Conservation (phyloP, 1,139 yeast genomes). For the Geotrichum siamense region DNA sequence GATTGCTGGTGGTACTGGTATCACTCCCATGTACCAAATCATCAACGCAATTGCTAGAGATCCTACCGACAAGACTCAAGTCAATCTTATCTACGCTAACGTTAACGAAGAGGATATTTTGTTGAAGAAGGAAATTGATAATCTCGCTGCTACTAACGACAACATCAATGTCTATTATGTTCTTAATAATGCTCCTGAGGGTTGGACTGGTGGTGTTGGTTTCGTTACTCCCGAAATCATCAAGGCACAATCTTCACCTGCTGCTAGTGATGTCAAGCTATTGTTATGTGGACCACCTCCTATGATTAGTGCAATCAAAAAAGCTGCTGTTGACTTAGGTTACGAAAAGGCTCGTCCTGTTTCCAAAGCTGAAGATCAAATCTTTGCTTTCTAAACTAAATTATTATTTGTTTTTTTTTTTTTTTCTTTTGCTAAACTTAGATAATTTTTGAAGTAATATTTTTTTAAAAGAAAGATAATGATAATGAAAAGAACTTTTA, state of each 20-base stretch:
- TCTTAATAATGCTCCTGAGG: conserved; percentile 60
- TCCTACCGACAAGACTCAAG: conserved; percentile 70
- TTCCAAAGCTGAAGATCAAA: conserved; percentile 82
- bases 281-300: conserved; percentile 92
- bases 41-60: conserved; percentile 67
- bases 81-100: conserved; percentile 69
- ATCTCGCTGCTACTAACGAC: conserved; percentile 51
- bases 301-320: conserved; percentile 67
- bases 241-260: conserved; percentile 54
- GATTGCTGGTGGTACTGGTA: conserved; percentile 94
- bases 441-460: neutral
- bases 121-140: conserved; percentile 71
- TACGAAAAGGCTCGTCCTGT: conserved; percentile 81
- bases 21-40: conserved; percentile 88
- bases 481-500: too few relatives aligned
- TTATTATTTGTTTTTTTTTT: neutral
- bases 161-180: conserved; percentile 66
- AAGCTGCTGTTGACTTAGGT: conserved; percentile 65
- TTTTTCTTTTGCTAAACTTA: too few relatives aligned
- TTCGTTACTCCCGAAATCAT: conserved; percentile 69
- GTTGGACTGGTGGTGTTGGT: conserved; percentile 74
- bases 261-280: conserved; percentile 53
- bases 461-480: neutral
- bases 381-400: conserved; percentile 57
- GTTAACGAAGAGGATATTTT: conserved; percentile 72